Conservation (phyloP, 768 basidiomycete genomes). For the Crucibulum laeve region DNA sequence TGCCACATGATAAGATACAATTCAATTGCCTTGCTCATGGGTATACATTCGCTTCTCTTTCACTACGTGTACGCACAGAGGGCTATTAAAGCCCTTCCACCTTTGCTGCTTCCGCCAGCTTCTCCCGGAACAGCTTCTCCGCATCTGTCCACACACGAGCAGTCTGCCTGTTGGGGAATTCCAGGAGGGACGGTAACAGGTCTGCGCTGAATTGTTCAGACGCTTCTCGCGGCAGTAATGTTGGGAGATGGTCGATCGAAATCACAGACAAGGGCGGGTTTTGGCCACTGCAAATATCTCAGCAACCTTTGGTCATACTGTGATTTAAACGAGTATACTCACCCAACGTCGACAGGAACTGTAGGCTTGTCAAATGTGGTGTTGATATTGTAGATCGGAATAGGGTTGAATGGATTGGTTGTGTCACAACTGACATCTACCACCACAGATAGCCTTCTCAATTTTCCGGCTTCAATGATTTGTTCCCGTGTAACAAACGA, state of each 20-base stretch:
- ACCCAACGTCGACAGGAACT: conserved; percentile 81
- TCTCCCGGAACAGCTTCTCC: conserved; percentile 72
- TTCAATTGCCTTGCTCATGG: not conserved
- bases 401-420: conserved; percentile 96
- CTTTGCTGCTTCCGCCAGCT: conserved; percentile 37
- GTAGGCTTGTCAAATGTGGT: conserved; percentile 93
- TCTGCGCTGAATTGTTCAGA: conserved; percentile 94
- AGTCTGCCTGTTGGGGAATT: conserved; percentile 62
- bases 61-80: conserved; percentile 1
- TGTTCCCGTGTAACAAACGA: conserved; percentile 73
- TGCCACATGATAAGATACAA: not conserved
- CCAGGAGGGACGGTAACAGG: conserved; percentile 80
- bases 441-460: conserved; percentile 70
- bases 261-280: conserved; percentile 78
- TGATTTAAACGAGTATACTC: conserved; percentile 24
- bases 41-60: not conserved
- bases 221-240: conserved; percentile 90
- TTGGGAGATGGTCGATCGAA: conserved; percentile 96
- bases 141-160: conserved; percentile 88
- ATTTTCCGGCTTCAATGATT: conserved; percentile 65
- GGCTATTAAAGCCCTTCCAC: conserved; percentile 31
- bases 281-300: conserved; percentile 36
- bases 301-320: conserved; percentile 12
- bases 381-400: conserved; percentile 92
- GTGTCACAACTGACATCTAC: conserved; percentile 99